Percentiles rank a stretch among this genome's conserved stretches.
Evolutionary conservation across 331 rosid genomes (phyloP).

Genomic region (Cydonia oblonga): DNA sequence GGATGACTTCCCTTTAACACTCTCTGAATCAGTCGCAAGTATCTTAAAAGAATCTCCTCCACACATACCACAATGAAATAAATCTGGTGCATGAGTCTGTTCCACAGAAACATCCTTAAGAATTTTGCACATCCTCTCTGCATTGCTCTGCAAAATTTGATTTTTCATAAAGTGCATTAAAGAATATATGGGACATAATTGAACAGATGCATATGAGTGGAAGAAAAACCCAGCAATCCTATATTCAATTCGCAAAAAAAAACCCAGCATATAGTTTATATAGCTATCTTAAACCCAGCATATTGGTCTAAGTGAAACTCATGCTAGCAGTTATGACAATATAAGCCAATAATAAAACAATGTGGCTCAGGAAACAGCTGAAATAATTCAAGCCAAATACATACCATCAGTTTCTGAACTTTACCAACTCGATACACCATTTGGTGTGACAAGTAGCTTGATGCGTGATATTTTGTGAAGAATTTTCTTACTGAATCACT

Average conservation of each 20-base stretch:
- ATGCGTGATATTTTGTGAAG: slow-evolving; percentile 55
- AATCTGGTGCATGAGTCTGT: slow-evolving; percentile 24
- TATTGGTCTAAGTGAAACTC: neutral
- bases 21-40: slow-evolving; percentile 35
- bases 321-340: neutral
- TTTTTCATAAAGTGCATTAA: neutral
- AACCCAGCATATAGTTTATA: neutral
- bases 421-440: slow-evolving; percentile 67
- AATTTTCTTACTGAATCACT: slow-evolving; percentile 50
- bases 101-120: slow-evolving; percentile 40
- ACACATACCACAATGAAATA: slow-evolving; percentile 42
- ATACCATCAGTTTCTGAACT: slow-evolving; percentile 61
- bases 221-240: neutral
- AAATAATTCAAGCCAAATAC: slow-evolving; percentile 6
- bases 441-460: slow-evolving; percentile 87
- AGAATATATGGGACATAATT: neutral
- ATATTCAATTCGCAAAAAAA: neutral
- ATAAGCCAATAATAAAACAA: neutral
- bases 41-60: slow-evolving; percentile 64
- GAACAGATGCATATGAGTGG: neutral
- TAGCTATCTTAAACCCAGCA: slow-evolving; percentile 10
- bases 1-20: slow-evolving; percentile 29
- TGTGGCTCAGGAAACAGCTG: neutral
- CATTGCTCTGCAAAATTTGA: neutral
- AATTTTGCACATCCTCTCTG: slow-evolving; percentile 33